These are phyloP conservation scores for Fusarium pseudograminearum DNA, from an alignment of 2,329 filamentous ascomycete species.

Conservation along the genomic window DNA sequence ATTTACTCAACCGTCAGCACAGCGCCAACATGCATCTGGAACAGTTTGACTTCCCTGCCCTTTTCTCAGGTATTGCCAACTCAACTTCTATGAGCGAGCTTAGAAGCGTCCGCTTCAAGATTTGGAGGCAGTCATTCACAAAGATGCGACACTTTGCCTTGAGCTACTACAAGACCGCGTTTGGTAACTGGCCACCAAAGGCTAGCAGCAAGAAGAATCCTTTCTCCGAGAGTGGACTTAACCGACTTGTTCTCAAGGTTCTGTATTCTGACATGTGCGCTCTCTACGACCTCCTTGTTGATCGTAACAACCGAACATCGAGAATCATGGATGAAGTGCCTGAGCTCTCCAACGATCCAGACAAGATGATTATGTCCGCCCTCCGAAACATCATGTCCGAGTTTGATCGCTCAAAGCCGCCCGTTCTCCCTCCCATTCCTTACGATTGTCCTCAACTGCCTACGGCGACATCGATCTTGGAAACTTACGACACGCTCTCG, in stretches of 20 bases:
- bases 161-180: slow-evolving; percentile 70
- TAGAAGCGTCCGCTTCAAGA: slow-evolving; percentile 83
- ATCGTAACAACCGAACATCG: slow-evolving; percentile 81
- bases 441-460: slow-evolving; percentile 89
- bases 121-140: slow-evolving; percentile 81
- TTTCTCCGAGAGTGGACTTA: slow-evolving; percentile 87
- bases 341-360: slow-evolving; percentile 65
- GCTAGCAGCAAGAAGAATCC: slow-evolving; percentile 92
- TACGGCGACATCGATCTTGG: slow-evolving; percentile 72
- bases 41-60: slow-evolving; percentile 89
- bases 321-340: slow-evolving; percentile 77
- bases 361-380: slow-evolving; percentile 74
- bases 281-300: slow-evolving; percentile 89
- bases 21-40: slow-evolving; percentile 80
- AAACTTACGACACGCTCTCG: slow-evolving; percentile 73
- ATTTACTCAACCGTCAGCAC: slow-evolving; percentile 78
- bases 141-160: slow-evolving; percentile 80
- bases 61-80: slow-evolving; percentile 89
- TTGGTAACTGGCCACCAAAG: slow-evolving; percentile 87
- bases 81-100: slow-evolving; percentile 83
- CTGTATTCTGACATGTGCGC: slow-evolving; percentile 88
- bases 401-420: slow-evolving; percentile 89
- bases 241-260: slow-evolving; percentile 82
- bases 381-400: slow-evolving; percentile 85
- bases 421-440: slow-evolving; percentile 89